phyloP scores from a whole-genome alignment of 2,329 filamentous ascomycete species.

The Mollisiaceae sp. region DNA sequence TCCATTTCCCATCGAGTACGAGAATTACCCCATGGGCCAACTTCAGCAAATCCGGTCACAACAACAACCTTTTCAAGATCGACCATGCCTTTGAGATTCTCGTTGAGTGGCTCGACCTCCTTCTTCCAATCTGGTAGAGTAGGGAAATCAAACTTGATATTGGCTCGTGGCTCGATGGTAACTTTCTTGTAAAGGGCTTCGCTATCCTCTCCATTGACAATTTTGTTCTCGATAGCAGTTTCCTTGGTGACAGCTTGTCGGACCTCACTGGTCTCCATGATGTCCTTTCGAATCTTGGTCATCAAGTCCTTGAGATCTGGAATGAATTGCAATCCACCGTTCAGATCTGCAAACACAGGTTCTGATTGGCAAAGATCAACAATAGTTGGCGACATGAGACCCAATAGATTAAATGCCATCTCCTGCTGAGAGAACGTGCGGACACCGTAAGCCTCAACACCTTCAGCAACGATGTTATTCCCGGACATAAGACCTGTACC shows the following conservation, averaged over 20 bases:
- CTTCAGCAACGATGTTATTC: constrained; percentile 97
- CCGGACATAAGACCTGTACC: constrained; percentile 97
- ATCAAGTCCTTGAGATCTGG: constrained; percentile 94
- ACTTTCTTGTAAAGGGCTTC: constrained; percentile 96
- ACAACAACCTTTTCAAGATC: constrained; percentile 98
- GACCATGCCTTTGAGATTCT: constrained; percentile 93
- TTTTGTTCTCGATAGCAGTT: constrained; percentile 94
- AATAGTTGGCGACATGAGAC: constrained; percentile 91
- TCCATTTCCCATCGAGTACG: constrained; percentile 99
- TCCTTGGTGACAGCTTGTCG: constrained; percentile 94
- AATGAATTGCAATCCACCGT: constrained; percentile 97
- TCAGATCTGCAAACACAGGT: constrained; percentile 95
- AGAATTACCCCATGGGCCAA: constrained; percentile 98
- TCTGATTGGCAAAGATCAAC: constrained; percentile 95
- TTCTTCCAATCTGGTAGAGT: constrained; percentile 87
- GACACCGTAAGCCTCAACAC: constrained; percentile 94
- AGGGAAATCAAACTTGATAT: constrained; percentile 98
- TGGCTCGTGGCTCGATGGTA: constrained; percentile 89
- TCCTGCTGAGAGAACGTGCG: constrained; percentile 99
- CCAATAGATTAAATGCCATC: constrained; percentile 98
- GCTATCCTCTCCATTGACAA: constrained; percentile 91
- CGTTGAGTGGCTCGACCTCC: constrained; percentile 87
- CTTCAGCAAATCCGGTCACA: constrained; percentile 93
- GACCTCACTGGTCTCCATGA: constrained; percentile 93
- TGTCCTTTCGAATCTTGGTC: constrained; percentile 90